Base-by-base conservation (phyloP, 129 eudicot species). In the Logfia minima region DNA sequence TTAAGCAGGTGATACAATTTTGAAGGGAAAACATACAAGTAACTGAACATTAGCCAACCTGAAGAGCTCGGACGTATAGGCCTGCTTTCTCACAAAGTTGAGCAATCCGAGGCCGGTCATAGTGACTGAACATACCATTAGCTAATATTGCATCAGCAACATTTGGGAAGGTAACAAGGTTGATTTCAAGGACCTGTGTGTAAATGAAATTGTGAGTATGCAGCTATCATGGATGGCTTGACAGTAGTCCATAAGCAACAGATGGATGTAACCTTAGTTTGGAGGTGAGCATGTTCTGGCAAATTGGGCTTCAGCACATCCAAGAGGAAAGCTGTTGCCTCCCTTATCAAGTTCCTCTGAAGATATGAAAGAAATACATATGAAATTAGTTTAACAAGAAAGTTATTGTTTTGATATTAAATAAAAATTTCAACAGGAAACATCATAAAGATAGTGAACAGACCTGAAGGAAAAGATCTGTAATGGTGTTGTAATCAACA, bases 11-110 rank as follows among this genome's bases (percentile, higher is more conserved):
- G 70, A 77, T 41, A 34, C 14, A 70, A 53, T 31, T 77, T 65
- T 34, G 28, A 18, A 22, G 37, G 5, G 23, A 72, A 41, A 59
- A 59, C 31, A 70, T 31, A 72, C 66, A 51, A 67, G 6, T 10
- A 22, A 13, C 26, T 59, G 64, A 52, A 74, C 7, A 52, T 43
- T 68, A 67, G 19, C 77, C 29, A 80, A 95, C 99, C 99, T 88
- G 92, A 76, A 95, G 96, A 58, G 99, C 99, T 83, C 97, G 88
- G 51, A 95, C 85, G 73, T 89, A 95, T 37, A 95, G 97, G 79
- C 99, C 99, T 76, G 97, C 97, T 86, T 95, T 95, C 76, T 95
- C 99, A 88, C 99, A 95, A 71, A 95, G 97, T 77, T 95, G 99
- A 53, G 99, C 99, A 73, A 95, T 77, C 45, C 99, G 92, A 62